Evolutionary conservation across 352 stramenopile species (phyloP), one percentile per base, ranked within the genome.

Genomic region (Blastocystis sp.): DNA sequence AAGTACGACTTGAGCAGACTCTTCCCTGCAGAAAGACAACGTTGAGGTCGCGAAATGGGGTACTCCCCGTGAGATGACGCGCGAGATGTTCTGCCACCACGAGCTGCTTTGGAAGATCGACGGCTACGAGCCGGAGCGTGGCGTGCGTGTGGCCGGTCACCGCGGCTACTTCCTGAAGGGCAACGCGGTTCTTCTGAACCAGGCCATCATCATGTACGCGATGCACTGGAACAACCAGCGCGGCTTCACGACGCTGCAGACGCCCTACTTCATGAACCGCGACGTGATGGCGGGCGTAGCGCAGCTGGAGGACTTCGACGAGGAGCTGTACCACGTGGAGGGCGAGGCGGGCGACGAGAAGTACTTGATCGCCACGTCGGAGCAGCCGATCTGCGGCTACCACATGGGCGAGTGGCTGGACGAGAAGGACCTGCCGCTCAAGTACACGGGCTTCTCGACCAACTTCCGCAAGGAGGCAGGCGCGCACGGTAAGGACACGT

Each of bases 211-310:
- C 90, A 96, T 97, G 87, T 99, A 99, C 90, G 92, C 93, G 42
- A 95, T 98, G 89, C 88, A 95, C 69, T 99, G 99, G 89, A 90
- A 99, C 71, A 91, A 93, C 86, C 92, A 92, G 86, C 90, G 92
- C 34, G 91, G 95, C 69, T 99, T 98, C 90, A 97, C 97, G 87
- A 93, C 98, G 81, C 88, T 99, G 36, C 97, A 99, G 91, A 96
- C 96, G 34, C 96, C 96, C 59, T 99, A 96, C 90, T 97, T 99
- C 87, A 99, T 99, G 95, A 98, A 98, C 89, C 98, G 98, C 92
- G 94, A 98, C 24, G 88, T 93, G 38, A 99, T 99, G 96, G 92
- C 93, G 61, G 92, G 92, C 18, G 97, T 99, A 57, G 96, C 96
- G 36, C 95, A 99, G 89, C 91, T 99, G 49, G 95, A 98, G 81